Conservation (phyloP, 2,329 filamentous ascomycete genomes). For the Claviceps capensis region DNA sequence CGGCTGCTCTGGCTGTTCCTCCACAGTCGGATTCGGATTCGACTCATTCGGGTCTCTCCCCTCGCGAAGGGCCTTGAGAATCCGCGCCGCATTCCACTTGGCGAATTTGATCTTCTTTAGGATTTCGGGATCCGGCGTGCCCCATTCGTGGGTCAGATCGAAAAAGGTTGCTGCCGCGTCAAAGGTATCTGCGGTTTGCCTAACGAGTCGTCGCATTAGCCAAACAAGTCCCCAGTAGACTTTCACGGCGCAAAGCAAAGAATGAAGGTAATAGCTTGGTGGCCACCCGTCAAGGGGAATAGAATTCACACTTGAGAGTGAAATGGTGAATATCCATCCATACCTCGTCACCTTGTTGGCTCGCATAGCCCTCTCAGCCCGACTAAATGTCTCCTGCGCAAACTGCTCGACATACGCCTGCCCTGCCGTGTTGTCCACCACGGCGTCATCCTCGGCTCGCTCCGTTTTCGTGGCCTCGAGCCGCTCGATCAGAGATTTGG, state of each 20-base stretch:
- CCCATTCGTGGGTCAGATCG: constrained; percentile 78
- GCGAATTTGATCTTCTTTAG: constrained; percentile 86
- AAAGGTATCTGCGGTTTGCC: constrained; percentile 88
- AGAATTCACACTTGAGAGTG: too few species aligned
- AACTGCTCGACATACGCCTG: constrained; percentile 94
- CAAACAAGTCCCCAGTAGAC: too few species aligned
- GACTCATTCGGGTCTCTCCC: constrained; percentile 85
- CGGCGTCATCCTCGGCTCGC: constrained; percentile 65
- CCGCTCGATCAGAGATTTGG: constrained; percentile 76
- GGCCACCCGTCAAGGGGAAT: too few species aligned
- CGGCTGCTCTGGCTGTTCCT: constrained; percentile 25
- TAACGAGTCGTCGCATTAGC: constrained; percentile 17
- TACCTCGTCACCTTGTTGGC: constrained; percentile 75
- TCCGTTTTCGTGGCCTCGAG: constrained; percentile 52
- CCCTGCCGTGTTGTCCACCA: constrained; percentile 72
- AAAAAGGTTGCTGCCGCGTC: constrained; percentile 87
- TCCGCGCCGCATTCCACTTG: constrained; percentile 88
- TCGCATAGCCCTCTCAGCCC: constrained; percentile 69
- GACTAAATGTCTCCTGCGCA: constrained; percentile 71
- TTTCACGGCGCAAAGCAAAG: too few species aligned
- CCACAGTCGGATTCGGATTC: constrained; percentile 44
- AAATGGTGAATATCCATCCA: too few species aligned
- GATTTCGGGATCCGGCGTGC: constrained; percentile 57
- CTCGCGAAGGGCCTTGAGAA: constrained; percentile 79
- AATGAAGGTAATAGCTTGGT: not conserved